Base-by-base conservation (phyloP, 73 alveolate genomes). In the Symbiodinium pilosum region DNA sequence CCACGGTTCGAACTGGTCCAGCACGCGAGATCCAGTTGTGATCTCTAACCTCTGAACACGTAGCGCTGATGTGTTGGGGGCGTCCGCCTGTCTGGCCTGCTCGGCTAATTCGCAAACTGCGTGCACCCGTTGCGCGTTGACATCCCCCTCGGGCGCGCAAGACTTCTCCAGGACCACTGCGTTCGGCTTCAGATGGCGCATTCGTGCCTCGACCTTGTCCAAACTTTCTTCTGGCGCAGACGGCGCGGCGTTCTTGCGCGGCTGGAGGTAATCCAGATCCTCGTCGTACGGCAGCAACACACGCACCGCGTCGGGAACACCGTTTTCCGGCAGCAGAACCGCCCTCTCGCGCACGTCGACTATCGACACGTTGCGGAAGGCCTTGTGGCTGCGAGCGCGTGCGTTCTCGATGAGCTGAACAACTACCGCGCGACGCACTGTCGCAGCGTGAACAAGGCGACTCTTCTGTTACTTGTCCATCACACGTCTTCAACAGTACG, bases 1-100 rank as follows among this genome's bases (percentile, higher is more conserved):
- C 51, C 71, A 42, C 5, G 95, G 87, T 32, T 88, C 32, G 28
- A 88, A 64, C 81, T 59, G 86, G 26, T 87, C 94, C 69, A 87
- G 11, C 84, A 87, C 52, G 11, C 30, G 39, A 2, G 32, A 32
- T 30, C 94, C 94, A 21, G 84, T 87, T 1, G 39, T 26, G 3
- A 83, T 28, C 5, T 28, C 26, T 12, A 68, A 21, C 2, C 39
- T 18, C 5, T 68, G 40, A 32, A 14, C 54, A 20, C 87, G 87
- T 3, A 8, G 9, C 54, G 34, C 4, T 4, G 20, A 1, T n/a
- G n/a, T n/a, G n/a, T n/a, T n/a, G n/a, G n/a, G n/a, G 2, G 43
- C 34, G 54, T 52, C 1, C 69, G 69, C 69, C 69, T 1, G n/a
- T 20, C 69, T 20, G 24, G 69, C 69, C 69, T 52, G n/a, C 2